Conservation (phyloP, 768 basidiomycete species). For the Zangia roseola region DNA sequence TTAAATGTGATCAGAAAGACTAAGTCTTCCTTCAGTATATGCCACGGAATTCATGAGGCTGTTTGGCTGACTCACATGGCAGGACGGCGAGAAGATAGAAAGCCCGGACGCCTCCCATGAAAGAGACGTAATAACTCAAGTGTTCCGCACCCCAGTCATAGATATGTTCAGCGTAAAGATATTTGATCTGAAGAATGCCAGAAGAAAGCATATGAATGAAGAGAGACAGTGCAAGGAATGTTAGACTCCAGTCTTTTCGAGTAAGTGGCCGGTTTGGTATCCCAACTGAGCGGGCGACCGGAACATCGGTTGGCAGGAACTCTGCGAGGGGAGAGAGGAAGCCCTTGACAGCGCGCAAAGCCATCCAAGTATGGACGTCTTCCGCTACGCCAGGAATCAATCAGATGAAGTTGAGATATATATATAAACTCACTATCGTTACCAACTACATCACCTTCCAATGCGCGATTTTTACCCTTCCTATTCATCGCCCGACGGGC, state of each 20-base stretch:
- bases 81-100: constrained; percentile 64
- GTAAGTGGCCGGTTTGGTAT: constrained; percentile 64
- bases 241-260: constrained; percentile 70
- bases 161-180: constrained; percentile 72
- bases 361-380: constrained; percentile 7
- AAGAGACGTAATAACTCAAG: constrained; percentile 75
- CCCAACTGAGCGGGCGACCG: constrained; percentile 39
- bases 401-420: not conserved
- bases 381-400: not conserved
- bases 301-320: constrained; percentile 58
- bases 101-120: constrained; percentile 63
- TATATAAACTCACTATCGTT: constrained; percentile 10
- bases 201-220: constrained; percentile 65
- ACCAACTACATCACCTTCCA: constrained; percentile 8
- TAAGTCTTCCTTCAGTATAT: constrained; percentile 32
- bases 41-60: constrained; percentile 30
- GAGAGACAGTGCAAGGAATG: constrained; percentile 59
- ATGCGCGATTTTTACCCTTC: constrained; percentile 32
- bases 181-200: constrained; percentile 75
- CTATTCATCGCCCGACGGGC: constrained; percentile 25
- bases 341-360: constrained; percentile 34
- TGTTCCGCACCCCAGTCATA: constrained; percentile 68
- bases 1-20: constrained; percentile 66
- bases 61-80: constrained; percentile 49
- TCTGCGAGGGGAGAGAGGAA: constrained; percentile 66